Percentiles rank a stretch among this genome's conserved stretches.
Conservation (phyloP, 768 basidiomycete genomes). For the Lanmaoa pseudosensibilis region DNA sequence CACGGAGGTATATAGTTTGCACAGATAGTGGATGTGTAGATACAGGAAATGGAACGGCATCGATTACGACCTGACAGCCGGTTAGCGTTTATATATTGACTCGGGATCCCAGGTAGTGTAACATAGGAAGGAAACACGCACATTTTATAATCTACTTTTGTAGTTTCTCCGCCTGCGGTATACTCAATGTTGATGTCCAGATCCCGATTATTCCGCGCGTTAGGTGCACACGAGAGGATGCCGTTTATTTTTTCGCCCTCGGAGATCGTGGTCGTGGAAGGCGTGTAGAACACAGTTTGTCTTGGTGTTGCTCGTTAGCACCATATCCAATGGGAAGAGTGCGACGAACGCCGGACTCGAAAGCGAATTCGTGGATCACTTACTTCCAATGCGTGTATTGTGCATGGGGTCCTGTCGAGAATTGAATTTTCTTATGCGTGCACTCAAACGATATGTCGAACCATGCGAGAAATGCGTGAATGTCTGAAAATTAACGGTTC, state of each 20-base stretch:
- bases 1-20: slow-evolving; percentile 12
- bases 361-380: slow-evolving; percentile 33
- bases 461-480: slow-evolving; percentile 99
- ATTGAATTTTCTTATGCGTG: slow-evolving; percentile 93
- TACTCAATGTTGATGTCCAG: slow-evolving; percentile 87
- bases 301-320: slow-evolving; percentile 36
- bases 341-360: neutral
- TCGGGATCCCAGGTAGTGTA: slow-evolving; percentile 11
- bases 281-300: slow-evolving; percentile 98
- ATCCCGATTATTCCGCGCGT: slow-evolving; percentile 91
- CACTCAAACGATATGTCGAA: slow-evolving; percentile 96
- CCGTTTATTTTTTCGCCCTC: slow-evolving; percentile 76
- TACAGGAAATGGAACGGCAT: slow-evolving; percentile 2
- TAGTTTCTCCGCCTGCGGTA: slow-evolving; percentile 38
- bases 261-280: slow-evolving; percentile 65
- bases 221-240: slow-evolving; percentile 76
- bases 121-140: slow-evolving; percentile 49
- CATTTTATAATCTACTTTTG: slow-evolving; percentile 76
- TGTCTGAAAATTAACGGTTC: slow-evolving; percentile 50
- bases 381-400: slow-evolving; percentile 97
- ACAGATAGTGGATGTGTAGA: slow-evolving; percentile 3
- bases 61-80: slow-evolving; percentile 73
- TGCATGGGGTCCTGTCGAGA: slow-evolving; percentile 97
- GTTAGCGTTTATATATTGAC: slow-evolving; percentile 48
- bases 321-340: neutral